Evolutionary conservation across 163 green algal species (phyloP).

Genomic region (Scenedesmus sp.): DNA sequence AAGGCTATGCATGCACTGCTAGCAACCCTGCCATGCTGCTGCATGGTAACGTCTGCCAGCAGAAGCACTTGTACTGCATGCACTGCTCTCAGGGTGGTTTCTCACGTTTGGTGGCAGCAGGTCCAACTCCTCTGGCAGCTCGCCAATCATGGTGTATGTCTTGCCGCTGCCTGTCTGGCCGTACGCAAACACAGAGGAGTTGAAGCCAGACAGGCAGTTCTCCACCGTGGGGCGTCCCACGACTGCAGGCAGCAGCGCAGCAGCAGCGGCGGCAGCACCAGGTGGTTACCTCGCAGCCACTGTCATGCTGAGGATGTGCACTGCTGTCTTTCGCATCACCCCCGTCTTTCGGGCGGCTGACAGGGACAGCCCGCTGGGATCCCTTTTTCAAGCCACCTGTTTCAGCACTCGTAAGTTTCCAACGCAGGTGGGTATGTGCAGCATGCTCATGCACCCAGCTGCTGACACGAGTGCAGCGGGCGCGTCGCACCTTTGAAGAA

Average conservation of each 20-base stretch:
- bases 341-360: too few relatives aligned
- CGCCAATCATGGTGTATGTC: conserved; percentile 83
- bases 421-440: not conserved
- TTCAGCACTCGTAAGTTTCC: too few relatives aligned
- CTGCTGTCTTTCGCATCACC: too few relatives aligned
- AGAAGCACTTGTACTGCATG: not conserved
- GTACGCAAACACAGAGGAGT: conserved; percentile 86
- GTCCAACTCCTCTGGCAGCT: conserved; percentile 22
- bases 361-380: too few relatives aligned
- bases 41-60: not conserved
- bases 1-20: not conserved
- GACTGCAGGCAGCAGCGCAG: conserved; percentile 50
- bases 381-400: too few relatives aligned
- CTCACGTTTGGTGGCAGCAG: conserved; percentile 37
- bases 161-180: conserved; percentile 89
- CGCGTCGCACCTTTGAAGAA: conserved; percentile 46
- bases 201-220: conserved; percentile 70
- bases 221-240: conserved; percentile 46
- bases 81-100: not conserved
- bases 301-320: not conserved
- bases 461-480: not conserved
- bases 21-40: not conserved
- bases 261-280: not conserved
- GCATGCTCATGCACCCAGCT: not conserved
- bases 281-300: too few relatives aligned